Evolutionary conservation across 768 basidiomycete genomes (phyloP), one percentile per base, ranked within the genome.

Genomic region (Gymnopilus junonius): DNA sequence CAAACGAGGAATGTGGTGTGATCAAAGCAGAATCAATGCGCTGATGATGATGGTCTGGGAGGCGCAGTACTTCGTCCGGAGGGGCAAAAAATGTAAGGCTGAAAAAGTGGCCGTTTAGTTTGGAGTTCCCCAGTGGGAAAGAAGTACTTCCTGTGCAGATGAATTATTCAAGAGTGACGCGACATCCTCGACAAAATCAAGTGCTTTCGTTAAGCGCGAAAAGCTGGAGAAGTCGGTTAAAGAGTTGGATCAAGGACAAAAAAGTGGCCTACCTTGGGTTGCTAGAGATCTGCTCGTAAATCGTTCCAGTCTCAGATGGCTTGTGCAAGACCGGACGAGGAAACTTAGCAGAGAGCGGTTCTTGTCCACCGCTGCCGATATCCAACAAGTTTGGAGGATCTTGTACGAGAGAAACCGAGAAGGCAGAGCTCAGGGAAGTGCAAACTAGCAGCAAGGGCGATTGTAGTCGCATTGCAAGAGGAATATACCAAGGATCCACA

Each of bases 51-150:
- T 68, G 68, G 27, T 66, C 66, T 17, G 69, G 72, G 21, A 53
- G 70, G 7, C 58, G 78, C 20, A 85, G 67, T n/a, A 78, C 83
- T 57, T 70, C 75, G 65, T 86, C 77, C 4, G 83, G 81, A 17
- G 80, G 77, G 0, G 85, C 85, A 62, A 87, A 86, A 71, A 86
- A 83, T 0, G 86, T 86, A 23, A 86, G 59, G n/a, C 84, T 86
- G 42, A 8, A 29, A 23, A 31, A 39, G n/a, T 42, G 29, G 10
- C 62, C 27, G 42, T 29, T 37, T 40, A 54, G 11, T 53, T n/a
- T 39, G 50, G 11, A 51, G 51, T 20, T n/a, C 51, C 21, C 20
- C 40, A 2, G 10, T 25, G 37, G 55, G 27, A 4, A 20, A 35
- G 17, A 17, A 29, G 6, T 11, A 58, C 76, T 48, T 58, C 80